These are phyloP conservation scores for Microbotryomycetes sp. DNA, from an alignment of 1,284 basidiomycete genomes.

Conservation along the genomic window DNA sequence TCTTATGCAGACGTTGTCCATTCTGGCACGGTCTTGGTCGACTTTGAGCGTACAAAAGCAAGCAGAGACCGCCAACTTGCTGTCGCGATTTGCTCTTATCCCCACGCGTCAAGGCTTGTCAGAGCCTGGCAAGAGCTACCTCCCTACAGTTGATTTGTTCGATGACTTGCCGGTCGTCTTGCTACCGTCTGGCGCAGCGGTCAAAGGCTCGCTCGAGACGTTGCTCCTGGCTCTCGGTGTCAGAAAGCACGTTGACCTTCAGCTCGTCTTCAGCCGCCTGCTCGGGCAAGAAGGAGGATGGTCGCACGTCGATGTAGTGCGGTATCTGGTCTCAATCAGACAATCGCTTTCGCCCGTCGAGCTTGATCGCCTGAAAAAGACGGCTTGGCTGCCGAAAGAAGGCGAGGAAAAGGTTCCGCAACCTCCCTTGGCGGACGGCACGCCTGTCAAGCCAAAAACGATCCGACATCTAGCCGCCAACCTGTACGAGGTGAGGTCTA, in stretches of 20 bases:
- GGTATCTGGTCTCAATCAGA: constrained; percentile 42
- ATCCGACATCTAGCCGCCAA: constrained; percentile 56
- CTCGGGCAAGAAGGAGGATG: constrained; percentile 42
- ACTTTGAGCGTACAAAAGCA: constrained; percentile 57
- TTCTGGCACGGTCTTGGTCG: constrained; percentile 70
- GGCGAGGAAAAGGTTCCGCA: constrained; percentile 34
- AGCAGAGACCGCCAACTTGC: constrained; percentile 51
- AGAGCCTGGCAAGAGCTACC: constrained; percentile 70
- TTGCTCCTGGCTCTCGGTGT: constrained; percentile 73
- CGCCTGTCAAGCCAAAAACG: constrained; percentile 37
- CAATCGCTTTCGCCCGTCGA: constrained; percentile 63
- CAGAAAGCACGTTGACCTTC: constrained; percentile 73
- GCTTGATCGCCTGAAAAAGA: constrained; percentile 63
- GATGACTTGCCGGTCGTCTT: constrained; percentile 63
- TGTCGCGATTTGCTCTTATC: constrained; percentile 67
- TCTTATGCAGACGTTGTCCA: constrained; percentile 50
- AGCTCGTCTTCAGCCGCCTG: constrained; percentile 44
- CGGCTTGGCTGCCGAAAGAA: constrained; percentile 72
- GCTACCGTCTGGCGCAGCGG: constrained; percentile 56
- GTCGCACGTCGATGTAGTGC: constrained; percentile 43
- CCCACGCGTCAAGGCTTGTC: constrained; percentile 39
- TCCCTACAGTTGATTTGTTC: constrained; percentile 79
- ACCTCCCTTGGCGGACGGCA: constrained; percentile 33
- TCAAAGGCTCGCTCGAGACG: constrained; percentile 72
- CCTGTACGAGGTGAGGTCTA: constrained; percentile 40